Evolutionary conservation across 345 rosid species (phyloP), one percentile per base, ranked within the genome.

Genomic region (Populus ilicifolia): DNA sequence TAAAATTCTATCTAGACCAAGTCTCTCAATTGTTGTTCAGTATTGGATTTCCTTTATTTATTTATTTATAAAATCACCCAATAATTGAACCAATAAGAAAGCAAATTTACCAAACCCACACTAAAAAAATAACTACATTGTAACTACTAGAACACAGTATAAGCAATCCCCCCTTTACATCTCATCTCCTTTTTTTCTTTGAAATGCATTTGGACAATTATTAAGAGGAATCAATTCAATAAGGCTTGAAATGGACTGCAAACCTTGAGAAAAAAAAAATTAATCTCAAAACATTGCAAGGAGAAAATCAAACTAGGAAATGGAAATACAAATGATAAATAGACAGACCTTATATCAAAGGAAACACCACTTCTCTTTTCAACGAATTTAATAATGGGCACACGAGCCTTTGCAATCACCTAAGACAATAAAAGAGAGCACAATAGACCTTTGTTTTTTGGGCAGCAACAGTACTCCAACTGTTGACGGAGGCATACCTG

Each of bases 351-450:
- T 85, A 96, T 73, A 82, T 93, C 99, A 77, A 93, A 96, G 16
- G 98, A 65, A 72, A 96, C 82, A 66, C 87, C 86, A 75, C 98
- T 96, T 83, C 79, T 89, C 89, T 87, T 96, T 83, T 96, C 98
- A 18, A 93, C 85, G 77, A 96, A 96, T 84, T 96, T 96, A 77
- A 96, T 77, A 78, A 96, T 96, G 20, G 99, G 99, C 65, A 96
- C 96, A 38, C 99, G 96, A 39, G 99, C 99, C 81, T 88, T 90
- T 38, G 89, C 97, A 80, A 96, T 93, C 71, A 96, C 98, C 98
- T 93, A 81, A 77, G 67, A 80, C 62, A 73, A 13, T 44, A 30
- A 68, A 29, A 61, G 64, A 63, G 30, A 81, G 72, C 56, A 21
- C 64, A 62, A 74, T 65, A 75, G 70, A 73, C 62, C 64, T 7